Conservation (phyloP, 1,139 yeast species). For the Blastobotrys malaysiensis region DNA sequence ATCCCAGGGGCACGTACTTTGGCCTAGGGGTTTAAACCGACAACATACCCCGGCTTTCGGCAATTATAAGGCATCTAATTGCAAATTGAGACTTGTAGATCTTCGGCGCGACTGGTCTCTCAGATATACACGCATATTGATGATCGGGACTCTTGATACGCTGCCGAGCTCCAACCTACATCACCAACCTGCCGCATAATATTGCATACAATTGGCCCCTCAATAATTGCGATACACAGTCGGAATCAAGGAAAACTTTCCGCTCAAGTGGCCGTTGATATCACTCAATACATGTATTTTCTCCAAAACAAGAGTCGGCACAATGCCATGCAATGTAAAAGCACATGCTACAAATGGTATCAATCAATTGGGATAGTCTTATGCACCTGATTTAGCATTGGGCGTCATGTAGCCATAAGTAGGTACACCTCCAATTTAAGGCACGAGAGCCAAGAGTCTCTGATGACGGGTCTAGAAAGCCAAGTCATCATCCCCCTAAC, state of each 20-base stretch:
- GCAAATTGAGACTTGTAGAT: background rate
- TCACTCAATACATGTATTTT: too few relatives aligned
- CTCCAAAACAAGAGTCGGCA: background rate
- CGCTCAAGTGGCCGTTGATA: too few relatives aligned
- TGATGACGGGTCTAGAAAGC: background rate
- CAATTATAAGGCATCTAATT: background rate
- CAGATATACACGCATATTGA: background rate
- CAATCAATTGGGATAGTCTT: too few relatives aligned
- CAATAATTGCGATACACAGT: too few relatives aligned
- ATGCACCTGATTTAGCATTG: too few relatives aligned
- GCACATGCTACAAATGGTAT: background rate
- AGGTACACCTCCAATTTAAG: background rate
- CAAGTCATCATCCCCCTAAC: too few relatives aligned
- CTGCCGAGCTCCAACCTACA: too few relatives aligned
- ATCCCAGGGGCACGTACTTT: background rate
- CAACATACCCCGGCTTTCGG: background rate
- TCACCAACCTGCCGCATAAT: too few relatives aligned
- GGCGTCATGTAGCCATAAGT: background rate
- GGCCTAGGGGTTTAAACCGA: background rate
- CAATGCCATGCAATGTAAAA: background rate
- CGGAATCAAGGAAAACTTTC: too few relatives aligned
- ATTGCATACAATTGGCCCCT: too few relatives aligned
- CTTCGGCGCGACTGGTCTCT: background rate
- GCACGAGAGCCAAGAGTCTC: background rate
- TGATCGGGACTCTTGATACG: too few relatives aligned